Conservation (phyloP, 441 rosid genomes). For the Kokia cookei region DNA sequence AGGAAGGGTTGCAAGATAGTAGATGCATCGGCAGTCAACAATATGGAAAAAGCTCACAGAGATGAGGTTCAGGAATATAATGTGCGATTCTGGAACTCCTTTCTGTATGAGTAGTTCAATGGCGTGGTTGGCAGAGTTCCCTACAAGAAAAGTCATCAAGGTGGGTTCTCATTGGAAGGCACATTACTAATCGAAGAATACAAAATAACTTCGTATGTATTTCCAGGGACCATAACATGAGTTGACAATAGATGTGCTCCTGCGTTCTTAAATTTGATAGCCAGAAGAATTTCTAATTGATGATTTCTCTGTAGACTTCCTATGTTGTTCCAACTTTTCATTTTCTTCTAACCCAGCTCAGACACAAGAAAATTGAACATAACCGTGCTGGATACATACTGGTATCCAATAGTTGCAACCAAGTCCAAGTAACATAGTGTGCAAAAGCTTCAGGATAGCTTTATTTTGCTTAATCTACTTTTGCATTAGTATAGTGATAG, state of each 20-base stretch:
- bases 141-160: constrained; percentile 30
- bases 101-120: constrained; percentile 75
- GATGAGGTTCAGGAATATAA: constrained; percentile 83
- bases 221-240: not conserved
- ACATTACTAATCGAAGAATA: not conserved
- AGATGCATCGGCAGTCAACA: not conserved
- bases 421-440: no score
- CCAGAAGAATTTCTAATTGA: not conserved
- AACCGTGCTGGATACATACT: no score
- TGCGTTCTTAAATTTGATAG: not conserved
- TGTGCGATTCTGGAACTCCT: constrained; percentile 93
- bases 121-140: constrained; percentile 96
- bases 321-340: no score
- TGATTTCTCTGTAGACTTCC: not conserved
- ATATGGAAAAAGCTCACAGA: constrained; percentile 50
- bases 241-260: not conserved
- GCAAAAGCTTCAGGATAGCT: no score
- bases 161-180: not conserved
- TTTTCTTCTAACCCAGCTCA: no score
- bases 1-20: not conserved
- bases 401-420: no score
- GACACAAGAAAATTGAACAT: no score
- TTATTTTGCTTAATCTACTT: not conserved
- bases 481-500: not conserved
- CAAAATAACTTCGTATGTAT: not conserved